A percentile compares a stretch with the other conserved stretches of the same genome.
Evolutionary conservation across 345 rosid genomes (phyloP).

Genomic region (Aurinia saxatilis): DNA sequence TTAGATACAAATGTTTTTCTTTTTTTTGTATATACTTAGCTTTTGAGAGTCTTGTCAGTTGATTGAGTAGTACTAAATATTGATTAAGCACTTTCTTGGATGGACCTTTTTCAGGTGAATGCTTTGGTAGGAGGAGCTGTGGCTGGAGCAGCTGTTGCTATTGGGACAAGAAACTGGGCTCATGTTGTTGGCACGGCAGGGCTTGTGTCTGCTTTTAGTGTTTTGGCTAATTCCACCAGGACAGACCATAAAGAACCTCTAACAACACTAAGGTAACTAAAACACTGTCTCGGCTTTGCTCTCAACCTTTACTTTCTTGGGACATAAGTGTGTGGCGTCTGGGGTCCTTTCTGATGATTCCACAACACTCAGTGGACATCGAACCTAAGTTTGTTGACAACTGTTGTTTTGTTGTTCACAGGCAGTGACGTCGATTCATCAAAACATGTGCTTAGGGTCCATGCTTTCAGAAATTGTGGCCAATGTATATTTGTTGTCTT

Average conservation of each 20-base stretch:
- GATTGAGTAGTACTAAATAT: too few relatives aligned
- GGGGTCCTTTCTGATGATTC: not conserved
- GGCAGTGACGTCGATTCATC: too few relatives aligned
- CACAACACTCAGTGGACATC: not conserved
- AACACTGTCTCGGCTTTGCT: not conserved
- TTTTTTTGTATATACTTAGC: not conserved
- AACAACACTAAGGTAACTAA: constrained; percentile 14
- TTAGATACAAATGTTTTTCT: constrained; percentile 28
- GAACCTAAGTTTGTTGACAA: not conserved
- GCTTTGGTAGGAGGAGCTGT: constrained; percentile 69
- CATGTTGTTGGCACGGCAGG: constrained; percentile 53
- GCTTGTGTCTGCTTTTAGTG: constrained; percentile 55
- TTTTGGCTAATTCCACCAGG: constrained; percentile 57
- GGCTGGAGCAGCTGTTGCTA: constrained; percentile 72
- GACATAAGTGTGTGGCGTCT: not conserved
- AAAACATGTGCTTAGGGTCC: too few relatives aligned
- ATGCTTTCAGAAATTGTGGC: too few relatives aligned
- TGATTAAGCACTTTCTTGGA: not conserved
- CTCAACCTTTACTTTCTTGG: not conserved
- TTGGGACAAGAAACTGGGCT: constrained; percentile 52
- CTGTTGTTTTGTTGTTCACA: too few relatives aligned
- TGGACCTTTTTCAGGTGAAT: constrained; percentile 44
- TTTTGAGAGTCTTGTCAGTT: not conserved
- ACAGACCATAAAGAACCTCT: constrained; percentile 28
- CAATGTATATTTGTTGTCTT: too few relatives aligned